A percentile compares a stretch with the other conserved stretches of the same genome.
These are phyloP conservation scores for Boletus edulis DNA, from an alignment of 768 basidiomycete genomes.

Conservation along the genomic window DNA sequence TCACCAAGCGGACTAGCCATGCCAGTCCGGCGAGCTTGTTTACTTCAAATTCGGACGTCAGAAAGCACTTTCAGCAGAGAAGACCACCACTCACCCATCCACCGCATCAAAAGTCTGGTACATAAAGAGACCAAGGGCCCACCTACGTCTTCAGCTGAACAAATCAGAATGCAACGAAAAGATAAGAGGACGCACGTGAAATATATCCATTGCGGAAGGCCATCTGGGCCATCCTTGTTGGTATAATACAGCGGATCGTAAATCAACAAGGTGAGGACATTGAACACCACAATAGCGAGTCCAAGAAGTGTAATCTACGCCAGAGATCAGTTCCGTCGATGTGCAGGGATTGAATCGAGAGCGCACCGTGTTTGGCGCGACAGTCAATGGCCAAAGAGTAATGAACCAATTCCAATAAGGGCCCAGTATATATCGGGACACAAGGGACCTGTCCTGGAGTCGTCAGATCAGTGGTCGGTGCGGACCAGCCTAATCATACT, in stretches of 20 bases:
- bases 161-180: not conserved
- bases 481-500: conserved; percentile 43
- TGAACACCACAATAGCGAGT: conserved; percentile 74
- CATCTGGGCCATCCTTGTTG: conserved; percentile 56
- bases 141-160: conserved; percentile 44
- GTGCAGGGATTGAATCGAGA: not conserved
- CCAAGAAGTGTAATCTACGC: conserved; percentile 88
- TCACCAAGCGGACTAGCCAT: conserved; percentile 98
- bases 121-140: conserved; percentile 83
- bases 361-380: conserved; percentile 89
- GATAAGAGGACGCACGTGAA: conserved; percentile 62
- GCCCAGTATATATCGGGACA: conserved; percentile 73
- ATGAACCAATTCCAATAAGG: conserved; percentile 94
- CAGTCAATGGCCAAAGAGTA: conserved; percentile 75
- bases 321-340: not conserved
- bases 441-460: conserved; percentile 54
- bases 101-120: conserved; percentile 91
- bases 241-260: conserved; percentile 79
- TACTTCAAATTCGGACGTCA: conserved; percentile 44
- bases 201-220: conserved; percentile 85
- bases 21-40: conserved; percentile 92
- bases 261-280: conserved; percentile 79
- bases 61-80: not conserved
- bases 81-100: conserved; percentile 60
- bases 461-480: not conserved